A percentile compares a stretch with the other conserved stretches of the same genome.
Conservation (phyloP, 2,329 filamentous ascomycete genomes). For the Leptosphaerulina australis region DNA sequence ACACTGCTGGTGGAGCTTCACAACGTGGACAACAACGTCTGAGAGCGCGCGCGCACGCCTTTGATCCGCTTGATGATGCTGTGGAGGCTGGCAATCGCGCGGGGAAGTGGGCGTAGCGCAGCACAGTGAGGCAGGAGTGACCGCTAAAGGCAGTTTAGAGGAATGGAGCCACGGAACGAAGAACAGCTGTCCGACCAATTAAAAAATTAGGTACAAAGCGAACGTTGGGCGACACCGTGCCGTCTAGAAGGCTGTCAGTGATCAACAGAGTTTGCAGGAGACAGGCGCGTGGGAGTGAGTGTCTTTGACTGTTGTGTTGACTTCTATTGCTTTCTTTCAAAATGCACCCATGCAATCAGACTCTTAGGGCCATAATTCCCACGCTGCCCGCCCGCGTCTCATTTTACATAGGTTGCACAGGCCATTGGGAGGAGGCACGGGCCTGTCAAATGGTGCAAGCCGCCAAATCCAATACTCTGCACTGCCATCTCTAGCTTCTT, state of each 20-base stretch:
- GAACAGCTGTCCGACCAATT: conserved; percentile 24
- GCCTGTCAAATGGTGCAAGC: conserved; percentile 18
- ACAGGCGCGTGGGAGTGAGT: conserved; percentile 7
- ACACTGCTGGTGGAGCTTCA: conserved; percentile 18
- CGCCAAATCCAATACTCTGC: conserved; percentile 14
- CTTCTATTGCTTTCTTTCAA: neutral
- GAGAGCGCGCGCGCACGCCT: conserved; percentile 21
- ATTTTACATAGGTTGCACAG: conserved; percentile 27
- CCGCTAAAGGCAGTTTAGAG: conserved; percentile 3
- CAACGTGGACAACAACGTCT: conserved; percentile 14
- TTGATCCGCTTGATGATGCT: conserved; percentile 5
- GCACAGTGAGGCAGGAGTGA: conserved; percentile 7
- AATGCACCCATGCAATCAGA: neutral
- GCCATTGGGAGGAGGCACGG: conserved; percentile 6
- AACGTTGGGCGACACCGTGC: conserved; percentile 23
- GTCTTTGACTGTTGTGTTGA: conserved; percentile 3
- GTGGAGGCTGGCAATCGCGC: conserved; percentile 17
- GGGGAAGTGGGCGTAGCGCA: conserved; percentile 17
- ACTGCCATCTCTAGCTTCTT: conserved; percentile 13
- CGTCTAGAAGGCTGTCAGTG: conserved; percentile 15
- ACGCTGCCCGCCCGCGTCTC: conserved; percentile 18
- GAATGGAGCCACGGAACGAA: conserved; percentile 15
- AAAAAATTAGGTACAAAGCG: conserved; percentile 15
- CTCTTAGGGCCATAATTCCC: conserved; percentile 4
- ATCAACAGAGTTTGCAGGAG: conserved; percentile 20